Percentiles rank a stretch among this genome's conserved stretches.
Evolutionary conservation across 306 rosid genomes (phyloP).

Genomic region (Elaeagnus macrophylla): DNA sequence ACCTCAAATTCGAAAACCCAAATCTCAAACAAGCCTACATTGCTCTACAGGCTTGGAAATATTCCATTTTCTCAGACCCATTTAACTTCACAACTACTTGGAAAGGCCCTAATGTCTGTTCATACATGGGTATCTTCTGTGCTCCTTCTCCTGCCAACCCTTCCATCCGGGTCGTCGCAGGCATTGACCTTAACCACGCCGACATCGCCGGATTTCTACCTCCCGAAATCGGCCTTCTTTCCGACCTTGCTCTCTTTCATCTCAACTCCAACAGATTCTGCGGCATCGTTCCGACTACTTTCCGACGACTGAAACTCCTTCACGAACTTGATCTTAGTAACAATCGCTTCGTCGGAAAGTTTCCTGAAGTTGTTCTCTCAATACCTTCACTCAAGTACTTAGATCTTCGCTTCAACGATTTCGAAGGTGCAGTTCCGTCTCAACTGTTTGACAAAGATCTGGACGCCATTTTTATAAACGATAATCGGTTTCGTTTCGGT

Average conservation of each 20-base stretch:
- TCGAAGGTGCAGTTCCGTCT: conserved; percentile 20
- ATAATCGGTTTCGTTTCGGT: conserved; percentile 22
- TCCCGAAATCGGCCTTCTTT: conserved; percentile 20
- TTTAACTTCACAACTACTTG: conserved; percentile 23
- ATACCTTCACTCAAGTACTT: conserved; percentile 22
- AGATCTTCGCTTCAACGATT: conserved; percentile 25
- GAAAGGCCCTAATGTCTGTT: conserved; percentile 21
- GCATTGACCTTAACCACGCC: conserved; percentile 25
- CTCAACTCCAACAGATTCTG: conserved; percentile 26
- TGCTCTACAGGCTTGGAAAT: conserved; percentile 26
- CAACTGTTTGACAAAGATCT: conserved; percentile 20
- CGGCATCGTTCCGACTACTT: conserved; percentile 18
- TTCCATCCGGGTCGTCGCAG: conserved; percentile 12
- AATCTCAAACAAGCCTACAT: conserved; percentile 18
- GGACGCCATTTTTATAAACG: conserved; percentile 21
- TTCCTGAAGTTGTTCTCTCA: conserved; percentile 19
- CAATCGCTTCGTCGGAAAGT: conserved; percentile 21
- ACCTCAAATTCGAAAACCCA: conserved; percentile 16
- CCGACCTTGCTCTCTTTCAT: conserved; percentile 24
- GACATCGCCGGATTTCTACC: conserved; percentile 26
- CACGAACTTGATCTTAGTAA: conserved; percentile 25
- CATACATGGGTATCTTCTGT: conserved; percentile 22
- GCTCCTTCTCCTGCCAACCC: neutral
- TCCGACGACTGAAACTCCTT: conserved; percentile 14
- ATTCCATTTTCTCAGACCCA: conserved; percentile 23